Evolutionary conservation across 2,329 filamentous ascomycete genomes (phyloP), one percentile per base, ranked within the genome.

Genomic region (Beauveria medogensis): DNA sequence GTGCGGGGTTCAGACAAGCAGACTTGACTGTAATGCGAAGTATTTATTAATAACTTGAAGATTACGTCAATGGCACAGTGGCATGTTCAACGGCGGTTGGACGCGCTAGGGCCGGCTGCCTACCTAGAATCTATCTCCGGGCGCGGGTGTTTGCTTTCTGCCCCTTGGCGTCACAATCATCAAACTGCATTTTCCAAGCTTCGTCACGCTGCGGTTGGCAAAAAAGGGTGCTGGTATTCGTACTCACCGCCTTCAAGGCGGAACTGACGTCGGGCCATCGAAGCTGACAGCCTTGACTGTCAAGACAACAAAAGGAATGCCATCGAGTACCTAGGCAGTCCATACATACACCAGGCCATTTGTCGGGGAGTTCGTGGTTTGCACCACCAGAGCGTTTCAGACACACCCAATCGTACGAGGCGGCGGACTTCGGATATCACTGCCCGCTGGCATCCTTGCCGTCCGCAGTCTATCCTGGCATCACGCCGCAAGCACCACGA

Each of bases 341-440:
- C n/a, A 3, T 78, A 75, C 55, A 75, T 78, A 75, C 55, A 75
- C 72, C 8, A 71, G 71, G 22, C 70, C 74, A 2, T 75, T 76
- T 0, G 64, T 71, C 1, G 73, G 71, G 5, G 60, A 70, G 16
- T 64, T 76, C n/a, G 59, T 72, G 75, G 2, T 78, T 77, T 50
- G 65, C 67, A 2, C 65, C 71, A 20, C 75, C 75, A 6, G 59
- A 70, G n/a, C 65, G 60, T 4, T 68, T 73, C 48, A 37, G 24
- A 14, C 59, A 61, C 10, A 63, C 58, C 18, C 52, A 43, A 24
- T 41, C 62, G 0, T 66, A 68, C n/a, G 60, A 66, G 3, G 70
- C 69, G 7, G 63, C 68, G 16, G 52, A 61, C 2, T 73, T 69
- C 55, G 70, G 70, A 51, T 65, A 64, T 43, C 67, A 70, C 47